Base-by-base conservation (phyloP, 2,329 filamentous ascomycete genomes). In the Lachnellula willkommii region DNA sequence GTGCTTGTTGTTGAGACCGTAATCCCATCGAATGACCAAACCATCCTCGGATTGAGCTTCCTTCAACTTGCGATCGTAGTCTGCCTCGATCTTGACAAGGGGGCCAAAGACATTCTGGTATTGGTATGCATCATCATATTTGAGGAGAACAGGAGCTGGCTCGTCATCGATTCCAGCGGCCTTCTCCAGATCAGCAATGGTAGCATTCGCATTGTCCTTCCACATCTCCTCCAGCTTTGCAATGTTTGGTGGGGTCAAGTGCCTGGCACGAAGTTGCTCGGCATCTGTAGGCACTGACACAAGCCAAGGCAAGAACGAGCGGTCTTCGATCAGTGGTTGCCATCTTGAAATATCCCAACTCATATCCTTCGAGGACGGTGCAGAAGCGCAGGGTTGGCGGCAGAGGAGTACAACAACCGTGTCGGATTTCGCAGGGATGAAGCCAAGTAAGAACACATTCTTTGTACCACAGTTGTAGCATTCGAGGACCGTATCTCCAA, bases 401-500 rank as follows among this genome's bases (percentile, higher is more conserved):
- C 94, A 99, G 39, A 99, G 82, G 46, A 99, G 83, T 24, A 99
- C 94, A 7, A 99, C 95, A 28, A 99, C 94, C 0, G 94, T 96
- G 69, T 99, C 95, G 11, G 94, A 97, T 71, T 99, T 99, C 55
- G 94, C 94, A 9, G 94, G 95, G 65, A 99, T 99, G 71, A 99
- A 99, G 6, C 94, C 94, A 28, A 99, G 85, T 37, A 97, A 79
- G 66, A 99, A 99, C 49, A 96, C 93, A 71, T 99, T 99, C 76
- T 96, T 97, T n/a, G 90, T 96, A 47, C 93, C 94, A 73, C 94
- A 99, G 75, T 96, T 97, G 77, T 99, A 99, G 76, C 94, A 99
- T 77, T 99, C 94, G 60, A 99, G 82, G 39, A 95, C 90, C 1
- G 94, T 99, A 70, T 99, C 95, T 61, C 94, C 94, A 11, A 99